Evolutionary conservation across 2,329 filamentous ascomycete genomes (phyloP).

Genomic region (Fusarium concolor): DNA sequence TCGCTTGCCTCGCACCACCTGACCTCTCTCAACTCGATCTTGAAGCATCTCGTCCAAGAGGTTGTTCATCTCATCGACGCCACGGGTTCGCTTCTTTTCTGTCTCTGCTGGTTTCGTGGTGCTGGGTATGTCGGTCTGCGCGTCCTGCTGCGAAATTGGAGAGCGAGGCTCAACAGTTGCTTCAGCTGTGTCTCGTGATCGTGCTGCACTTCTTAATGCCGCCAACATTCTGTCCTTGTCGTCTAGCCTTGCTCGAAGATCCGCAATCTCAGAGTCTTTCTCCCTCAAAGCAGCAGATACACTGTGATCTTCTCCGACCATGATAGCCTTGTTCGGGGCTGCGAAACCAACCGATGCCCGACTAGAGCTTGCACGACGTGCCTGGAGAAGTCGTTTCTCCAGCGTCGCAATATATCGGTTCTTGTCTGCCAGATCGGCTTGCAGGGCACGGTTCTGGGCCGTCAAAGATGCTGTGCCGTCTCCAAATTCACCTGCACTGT

Average conservation of each 20-base stretch:
- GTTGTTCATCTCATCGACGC: conserved; percentile 91
- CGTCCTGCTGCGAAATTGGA: conserved; percentile 37
- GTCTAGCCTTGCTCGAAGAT: conserved; percentile 87
- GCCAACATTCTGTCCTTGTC: conserved; percentile 96
- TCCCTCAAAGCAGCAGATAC: conserved; percentile 80
- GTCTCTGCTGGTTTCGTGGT: conserved; percentile 28
- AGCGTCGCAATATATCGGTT: conserved; percentile 95
- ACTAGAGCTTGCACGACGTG: conserved; percentile 88
- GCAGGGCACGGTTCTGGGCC: conserved; percentile 90
- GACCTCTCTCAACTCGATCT: conserved; percentile 82
- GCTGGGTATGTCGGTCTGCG: conserved; percentile 18
- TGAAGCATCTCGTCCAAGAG: conserved; percentile 98
- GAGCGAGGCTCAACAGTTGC: conserved; percentile 53
- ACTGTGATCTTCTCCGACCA: conserved; percentile 83
- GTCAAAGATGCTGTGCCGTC: conserved; percentile 85
- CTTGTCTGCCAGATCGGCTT: conserved; percentile 95
- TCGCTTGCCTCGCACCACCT: conserved; percentile 73
- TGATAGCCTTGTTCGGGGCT: conserved; percentile 69
- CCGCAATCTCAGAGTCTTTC: conserved; percentile 92
- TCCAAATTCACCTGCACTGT: conserved; percentile 82
- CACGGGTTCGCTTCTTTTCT: conserved; percentile 70
- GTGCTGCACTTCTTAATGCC: conserved; percentile 84
- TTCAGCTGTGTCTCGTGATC: conserved; percentile 86
- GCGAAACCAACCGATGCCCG: conserved; percentile 81
- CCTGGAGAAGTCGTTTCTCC: conserved; percentile 91